Evolutionary conservation across 257 asterid species (phyloP), one percentile per base, ranked within the genome.

Genomic region (Orobanche coerulescens): DNA sequence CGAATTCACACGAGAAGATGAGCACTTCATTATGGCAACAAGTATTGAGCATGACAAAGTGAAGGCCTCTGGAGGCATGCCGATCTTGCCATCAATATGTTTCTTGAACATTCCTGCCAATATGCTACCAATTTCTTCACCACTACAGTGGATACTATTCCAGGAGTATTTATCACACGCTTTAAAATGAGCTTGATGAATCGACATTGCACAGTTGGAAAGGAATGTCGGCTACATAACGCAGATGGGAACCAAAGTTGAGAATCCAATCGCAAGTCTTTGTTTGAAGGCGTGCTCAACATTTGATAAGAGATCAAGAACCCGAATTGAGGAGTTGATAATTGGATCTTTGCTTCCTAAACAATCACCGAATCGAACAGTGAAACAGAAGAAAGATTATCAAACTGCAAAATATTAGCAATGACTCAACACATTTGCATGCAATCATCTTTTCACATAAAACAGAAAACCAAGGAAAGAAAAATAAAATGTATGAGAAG

Each of bases 51-150:
- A 93, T 66, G 88, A 79, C 71, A 84, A 69, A 67, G 73, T 76
- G 81, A 93, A 88, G 70, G 95, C 73, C 76, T 85, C 89, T 57
- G 94, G 88, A 73, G 77, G 89, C 77, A 93, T 82, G 76, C 81
- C 92, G 15, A 72, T 68, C 68, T 74, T 86, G 30, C 95, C 88
- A 39, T 73, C 85, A 26, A 72, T 69, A 64, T 84, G 78, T 71
- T 81, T 86, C 79, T 73, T 83, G 52, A 92, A 79, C 84, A 82
- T 84, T 61, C 72, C 81, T 49, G 81, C 83, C 82, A 92, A 61
- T 60, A 72, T 77, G 15, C 57, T 61, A 68, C 82, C 73, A 67
- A 92, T 71, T 74, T 86, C 97, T 71, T 83, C 95, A 68, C 69
- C 61, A 50, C 51, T 78, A 64, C 78, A 68, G 76, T 69, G 44